Percentiles rank a stretch among this genome's conserved stretches.
phyloP scores from a whole-genome alignment of 2,329 filamentous ascomycete species.

The Fusarium siculi region DNA sequence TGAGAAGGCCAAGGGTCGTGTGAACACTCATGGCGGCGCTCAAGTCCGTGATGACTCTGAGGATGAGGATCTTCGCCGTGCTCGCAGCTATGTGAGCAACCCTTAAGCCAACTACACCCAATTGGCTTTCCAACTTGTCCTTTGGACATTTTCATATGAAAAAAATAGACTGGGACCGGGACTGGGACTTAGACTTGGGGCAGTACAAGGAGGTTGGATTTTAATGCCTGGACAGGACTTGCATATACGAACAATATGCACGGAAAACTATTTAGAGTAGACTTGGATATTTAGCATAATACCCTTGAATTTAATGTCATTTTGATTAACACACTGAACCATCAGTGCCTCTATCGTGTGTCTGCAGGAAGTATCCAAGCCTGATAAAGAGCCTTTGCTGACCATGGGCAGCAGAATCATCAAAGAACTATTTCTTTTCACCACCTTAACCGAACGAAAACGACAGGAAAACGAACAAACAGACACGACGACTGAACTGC shows the following conservation, averaged over 20 bases:
- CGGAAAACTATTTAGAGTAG: slow-evolving; percentile 8
- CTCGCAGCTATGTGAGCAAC: slow-evolving; percentile 59
- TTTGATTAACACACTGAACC: slow-evolving; percentile 6
- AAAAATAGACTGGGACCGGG: slow-evolving; percentile 12
- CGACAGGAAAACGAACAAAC: background rate
- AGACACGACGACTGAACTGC: background rate
- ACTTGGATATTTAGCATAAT: slow-evolving; percentile 40
- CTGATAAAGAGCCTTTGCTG: background rate
- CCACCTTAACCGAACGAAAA: background rate
- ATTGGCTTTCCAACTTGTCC: background rate
- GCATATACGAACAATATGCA: slow-evolving; percentile 15
- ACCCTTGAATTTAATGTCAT: slow-evolving; percentile 33
- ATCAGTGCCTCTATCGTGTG: slow-evolving; percentile 9
- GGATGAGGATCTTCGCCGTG: slow-evolving; percentile 55
- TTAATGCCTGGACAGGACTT: slow-evolving; percentile 24
- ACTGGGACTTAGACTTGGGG: slow-evolving; percentile 15
- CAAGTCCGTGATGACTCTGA: slow-evolving; percentile 46
- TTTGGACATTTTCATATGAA: background rate
- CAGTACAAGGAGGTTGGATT: background rate
- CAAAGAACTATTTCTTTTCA: slow-evolving; percentile 6
- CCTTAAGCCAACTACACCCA: slow-evolving; percentile 45
- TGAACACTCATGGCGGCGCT: slow-evolving; percentile 36
- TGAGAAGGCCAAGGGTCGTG: slow-evolving; percentile 50
- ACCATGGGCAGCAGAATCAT: slow-evolving; percentile 17
- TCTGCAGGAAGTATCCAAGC: slow-evolving; percentile 11